These are phyloP conservation scores for Dactylis glomerata DNA, from an alignment of 176 grass and related monocot species.

Conservation along the genomic window DNA sequence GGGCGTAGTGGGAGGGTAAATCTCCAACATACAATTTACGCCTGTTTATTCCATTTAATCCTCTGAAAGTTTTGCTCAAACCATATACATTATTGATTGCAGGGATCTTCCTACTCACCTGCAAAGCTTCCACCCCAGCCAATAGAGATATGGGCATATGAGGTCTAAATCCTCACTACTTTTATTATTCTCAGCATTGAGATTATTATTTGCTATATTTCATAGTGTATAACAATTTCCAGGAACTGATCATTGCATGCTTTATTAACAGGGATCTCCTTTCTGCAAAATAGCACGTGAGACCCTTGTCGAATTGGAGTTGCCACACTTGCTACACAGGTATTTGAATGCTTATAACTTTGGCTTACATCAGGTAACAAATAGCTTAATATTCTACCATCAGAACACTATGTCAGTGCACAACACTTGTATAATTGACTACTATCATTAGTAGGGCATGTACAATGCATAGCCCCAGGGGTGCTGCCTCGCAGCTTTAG, in stretches of 20 bases:
- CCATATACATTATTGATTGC: constrained; percentile 1
- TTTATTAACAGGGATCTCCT: constrained; percentile 63
- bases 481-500: no score
- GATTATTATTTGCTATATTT: not conserved
- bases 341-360: constrained; percentile 26
- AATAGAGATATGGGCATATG: constrained; percentile 93
- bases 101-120: constrained; percentile 71
- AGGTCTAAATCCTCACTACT: constrained; percentile 43
- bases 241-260: not conserved
- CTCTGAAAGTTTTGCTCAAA: constrained; percentile 17
- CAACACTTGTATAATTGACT: not conserved
- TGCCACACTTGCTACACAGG: constrained; percentile 89
- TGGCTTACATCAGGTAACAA: not conserved
- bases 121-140: constrained; percentile 67
- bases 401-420: not conserved
- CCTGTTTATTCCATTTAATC: constrained; percentile 16
- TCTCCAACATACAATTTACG: not conserved
- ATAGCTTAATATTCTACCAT: not conserved
- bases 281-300: constrained; percentile 92
- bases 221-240: not conserved
- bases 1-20: constrained; percentile 74
- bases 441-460: not conserved
- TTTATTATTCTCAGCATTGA: not conserved
- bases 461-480: no score
- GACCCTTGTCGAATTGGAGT: constrained; percentile 81